Conservation (phyloP, 306 rosid genomes). For the Trichosanthes truncata region DNA sequence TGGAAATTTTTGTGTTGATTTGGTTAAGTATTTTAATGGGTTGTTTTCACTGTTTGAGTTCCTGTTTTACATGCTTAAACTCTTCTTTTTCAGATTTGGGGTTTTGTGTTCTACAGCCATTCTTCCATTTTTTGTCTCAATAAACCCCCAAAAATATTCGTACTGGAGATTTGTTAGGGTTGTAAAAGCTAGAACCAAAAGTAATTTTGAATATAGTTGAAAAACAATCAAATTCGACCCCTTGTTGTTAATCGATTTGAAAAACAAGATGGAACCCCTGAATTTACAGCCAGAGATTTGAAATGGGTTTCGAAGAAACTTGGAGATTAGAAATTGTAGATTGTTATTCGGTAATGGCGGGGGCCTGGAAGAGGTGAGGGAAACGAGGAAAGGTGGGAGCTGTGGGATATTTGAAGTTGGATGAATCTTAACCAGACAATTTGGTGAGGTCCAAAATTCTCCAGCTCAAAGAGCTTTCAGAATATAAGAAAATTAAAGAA, state of each 20-base stretch:
- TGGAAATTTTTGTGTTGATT: no score
- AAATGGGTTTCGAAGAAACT: constrained; percentile 27
- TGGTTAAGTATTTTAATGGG: no score
- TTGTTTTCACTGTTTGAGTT: no score
- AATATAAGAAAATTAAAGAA: not conserved
- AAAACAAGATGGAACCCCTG: constrained; percentile 12
- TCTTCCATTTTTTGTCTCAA: no score
- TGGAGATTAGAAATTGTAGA: constrained; percentile 20
- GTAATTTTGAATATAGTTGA: no score
- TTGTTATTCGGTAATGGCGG: constrained; percentile 29
- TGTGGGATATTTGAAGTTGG: constrained; percentile 30
- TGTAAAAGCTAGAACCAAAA: constrained; percentile 12
- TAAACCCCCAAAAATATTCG: no score
- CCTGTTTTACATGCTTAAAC: no score
- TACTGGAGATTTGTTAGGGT: no score
- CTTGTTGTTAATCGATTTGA: not conserved
- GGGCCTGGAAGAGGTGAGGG: constrained; percentile 20
- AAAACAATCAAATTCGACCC: constrained; percentile 6
- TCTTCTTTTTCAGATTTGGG: no score
- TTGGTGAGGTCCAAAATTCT: constrained; percentile 46
- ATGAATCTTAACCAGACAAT: constrained; percentile 39
- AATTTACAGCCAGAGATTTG: constrained; percentile 11
- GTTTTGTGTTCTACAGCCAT: no score
- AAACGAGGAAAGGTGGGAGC: constrained; percentile 11
- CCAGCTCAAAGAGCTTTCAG: not conserved